Evolutionary conservation across 2,329 filamentous ascomycete species (phyloP), one percentile per base, ranked within the genome.

Genomic region (Tolypocladium tropicale): DNA sequence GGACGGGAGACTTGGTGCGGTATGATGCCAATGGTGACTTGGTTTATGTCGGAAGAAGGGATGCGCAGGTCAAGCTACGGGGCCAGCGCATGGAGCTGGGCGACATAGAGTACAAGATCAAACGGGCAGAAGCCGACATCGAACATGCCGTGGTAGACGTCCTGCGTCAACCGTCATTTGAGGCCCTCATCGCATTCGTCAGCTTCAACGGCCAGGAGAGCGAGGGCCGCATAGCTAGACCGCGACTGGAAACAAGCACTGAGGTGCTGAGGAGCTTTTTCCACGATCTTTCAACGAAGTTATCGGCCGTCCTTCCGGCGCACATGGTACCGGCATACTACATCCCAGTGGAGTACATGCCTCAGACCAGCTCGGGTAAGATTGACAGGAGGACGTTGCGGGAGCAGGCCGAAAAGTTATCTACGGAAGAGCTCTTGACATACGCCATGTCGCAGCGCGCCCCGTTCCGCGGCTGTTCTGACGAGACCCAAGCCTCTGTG

Each of bases 11-110:
- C 41, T 51, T 62, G 11, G 56, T 56, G 14, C 46, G 43, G 4
- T 56, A 53, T 10, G 43, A 46, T n/a, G 28, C 37, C 3, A 52
- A 51, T 16, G 55, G 55, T 16, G 21, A 32, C 10, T 41, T 56
- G 11, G 23, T 48, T 18, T 56, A 53, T 21, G 43, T 52, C 12
- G 51, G 55, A 6, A 33, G 55, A 52, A 49, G 53, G 28, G 55
- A 56, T 12, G 49, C 55, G 2, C 55, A 53, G 18, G 57, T 61
- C 52, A 63, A 63, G 50, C 57, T 62, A 21, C 59, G 59, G 2
- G 60, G 60, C 9, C 60, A 60, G 52, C 57, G 63, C 32, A 52
- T 64, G n/a, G 64, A 66, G 56, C 57, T 60, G 1, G 59, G 54
- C 12, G 63, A 66, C 25, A 54, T 66, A n/a, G 62, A 65, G 53